Base-by-base conservation (phyloP, 306 rosid species). In the Cyclanthera cordifolia region DNA sequence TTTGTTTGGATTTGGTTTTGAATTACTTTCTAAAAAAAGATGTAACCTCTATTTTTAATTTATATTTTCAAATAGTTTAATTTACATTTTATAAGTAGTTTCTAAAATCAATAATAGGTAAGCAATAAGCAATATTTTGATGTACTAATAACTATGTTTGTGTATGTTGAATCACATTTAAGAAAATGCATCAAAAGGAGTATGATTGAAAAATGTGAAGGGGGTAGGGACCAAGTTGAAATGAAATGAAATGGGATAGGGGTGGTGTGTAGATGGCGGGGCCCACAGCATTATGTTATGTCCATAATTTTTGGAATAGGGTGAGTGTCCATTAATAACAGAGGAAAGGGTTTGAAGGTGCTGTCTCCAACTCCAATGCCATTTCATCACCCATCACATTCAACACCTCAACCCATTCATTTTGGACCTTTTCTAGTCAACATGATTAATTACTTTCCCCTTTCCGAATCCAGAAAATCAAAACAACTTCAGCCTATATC, bases 361-460 rank as follows among this genome's bases (percentile, higher is more conserved):
- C 50, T 61, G 68, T 61, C 50, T 39, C 68, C 68, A 61, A 61
- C 50, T 61, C 68, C 28, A 34, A 60, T 37, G 49, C 65, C 65
- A 25, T 14, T 28, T 56, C 19, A 25, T 24, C 1, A 24, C 2
- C 61, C 66, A 58, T 58, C 66, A 28, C 45, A 59, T 59, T 59
- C 67, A 59, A 59, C 37, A 34, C 37, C 28, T 19, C 49, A 17
- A 37, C n/a, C 10, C 68, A 37, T 58, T 58, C 23, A 56, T 3
- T 56, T 56, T 14, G 0, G 23, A 14, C 41, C 3, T 57, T 28
- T 28, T 57, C 19, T 55, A 25, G 25, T 55, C 60, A 24, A 24
- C 17, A 12, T 55, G 13, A 24, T 55, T 14, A 46, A 5, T 53
- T 20, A 21, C 30, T 11, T 45, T 45, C 48, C n/a, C n/a, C n/a